Percentiles rank a stretch among this genome's conserved stretches.
Evolutionary conservation across 768 basidiomycete species (phyloP).

Genomic region (Trametes coccinea): DNA sequence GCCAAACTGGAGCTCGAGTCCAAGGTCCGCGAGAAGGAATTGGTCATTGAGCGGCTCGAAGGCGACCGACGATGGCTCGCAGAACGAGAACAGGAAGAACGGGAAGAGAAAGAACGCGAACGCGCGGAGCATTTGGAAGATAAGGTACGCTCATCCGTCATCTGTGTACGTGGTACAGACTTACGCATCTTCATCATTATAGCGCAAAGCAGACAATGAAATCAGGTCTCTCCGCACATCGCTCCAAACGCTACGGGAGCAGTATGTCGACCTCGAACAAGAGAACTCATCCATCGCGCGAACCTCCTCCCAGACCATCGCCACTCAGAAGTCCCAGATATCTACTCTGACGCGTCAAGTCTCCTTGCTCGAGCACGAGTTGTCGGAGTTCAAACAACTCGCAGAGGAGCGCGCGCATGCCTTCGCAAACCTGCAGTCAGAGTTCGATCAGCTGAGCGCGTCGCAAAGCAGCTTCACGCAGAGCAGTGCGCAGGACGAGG

Average conservation of each 20-base stretch:
- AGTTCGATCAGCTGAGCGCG: slow-evolving; percentile 46
- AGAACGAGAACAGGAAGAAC: slow-evolving; percentile 67
- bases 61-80: slow-evolving; percentile 68
- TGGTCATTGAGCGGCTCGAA: slow-evolving; percentile 63
- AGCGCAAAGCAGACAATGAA: slow-evolving; percentile 54
- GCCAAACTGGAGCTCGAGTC: slow-evolving; percentile 65
- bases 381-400: slow-evolving; percentile 41
- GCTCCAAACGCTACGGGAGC: slow-evolving; percentile 52
- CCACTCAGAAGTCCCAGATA: slow-evolving; percentile 53
- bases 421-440: slow-evolving; percentile 46
- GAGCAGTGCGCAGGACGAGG: slow-evolving; percentile 46
- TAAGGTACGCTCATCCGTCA: slow-evolving; percentile 47
- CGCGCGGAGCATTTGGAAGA: slow-evolving; percentile 51
- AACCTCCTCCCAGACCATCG: slow-evolving; percentile 48
- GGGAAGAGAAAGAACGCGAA: slow-evolving; percentile 65
- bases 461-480: slow-evolving; percentile 35
- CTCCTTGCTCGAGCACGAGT: slow-evolving; percentile 48
- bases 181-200: background rate
- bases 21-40: slow-evolving; percentile 66
- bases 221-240: slow-evolving; percentile 51
- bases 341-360: slow-evolving; percentile 48
- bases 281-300: slow-evolving; percentile 49
- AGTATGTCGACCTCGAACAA: slow-evolving; percentile 64
- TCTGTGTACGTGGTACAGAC: background rate
- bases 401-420: slow-evolving; percentile 44